Base-by-base conservation (phyloP, 2,329 filamentous ascomycete species). In the Trichoderma gracile region DNA sequence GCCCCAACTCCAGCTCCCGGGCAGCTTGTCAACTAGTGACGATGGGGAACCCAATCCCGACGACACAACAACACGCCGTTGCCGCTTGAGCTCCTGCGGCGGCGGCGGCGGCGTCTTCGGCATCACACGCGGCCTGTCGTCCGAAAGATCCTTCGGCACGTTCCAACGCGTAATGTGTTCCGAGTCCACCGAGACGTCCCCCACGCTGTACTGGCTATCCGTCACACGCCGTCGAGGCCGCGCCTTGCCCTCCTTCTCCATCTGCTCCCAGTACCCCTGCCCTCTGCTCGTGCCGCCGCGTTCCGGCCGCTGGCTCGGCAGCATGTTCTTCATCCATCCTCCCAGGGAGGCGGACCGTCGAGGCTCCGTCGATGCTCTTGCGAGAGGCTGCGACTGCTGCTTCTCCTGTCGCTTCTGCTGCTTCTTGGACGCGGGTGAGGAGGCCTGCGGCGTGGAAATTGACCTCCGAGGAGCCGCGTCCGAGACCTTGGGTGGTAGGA, bases 261-360 rank as follows among this genome's bases (percentile, higher is more conserved):
- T 43, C 19, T 65, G 59, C 38, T 74, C 71, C 73, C 70, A 74
- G 56, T 71, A 74, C 1, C 73, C 71, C 5, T 69, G 69, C 25
- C 67, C 63, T 45, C 81, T 79, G 47, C 73, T 63, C 1, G 83
- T 85, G 10, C 82, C 79, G 21, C 84, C 82, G 33, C 79, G 78
- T 67, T 86, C 84, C 1, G 80, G 76, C 7, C 78, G 80, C 64
- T 79, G 77, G 66, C 78, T 82, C 0, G 83, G 83, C 10, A 83
- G 73, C 2, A 85, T 74, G 59, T 72, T 80, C 63, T 72, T 78
- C 57, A 84, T 71, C 69, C 81, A 80, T 55, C 73, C 73, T 17
- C 75, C 68, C 19, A 81, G 66, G 5, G 79, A 79, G 21, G 64
- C 25, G 9, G 61, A 55, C 8, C 55, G 69, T 55, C 52, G 64